Evolutionary conservation across 331 rosid genomes (phyloP).

Genomic region (Quercus phellos): DNA sequence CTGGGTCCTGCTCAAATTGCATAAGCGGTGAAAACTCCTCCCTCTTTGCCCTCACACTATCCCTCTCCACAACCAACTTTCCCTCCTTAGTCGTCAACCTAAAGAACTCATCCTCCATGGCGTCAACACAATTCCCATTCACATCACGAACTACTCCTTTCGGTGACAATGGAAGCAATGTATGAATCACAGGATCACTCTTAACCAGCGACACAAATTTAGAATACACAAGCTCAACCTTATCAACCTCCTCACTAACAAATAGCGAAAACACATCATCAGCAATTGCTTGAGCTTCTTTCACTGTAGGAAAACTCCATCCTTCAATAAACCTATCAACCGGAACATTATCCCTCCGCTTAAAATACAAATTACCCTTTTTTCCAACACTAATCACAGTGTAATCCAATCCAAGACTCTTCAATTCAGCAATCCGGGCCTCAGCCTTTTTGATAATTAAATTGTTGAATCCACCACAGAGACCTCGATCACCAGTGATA

Average conservation of each 20-base stretch:
- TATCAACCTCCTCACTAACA: constrained; percentile 71
- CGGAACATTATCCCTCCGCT: constrained; percentile 16
- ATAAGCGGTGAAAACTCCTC: constrained; percentile 41
- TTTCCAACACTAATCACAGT: constrained; percentile 70
- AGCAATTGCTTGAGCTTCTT: constrained; percentile 71
- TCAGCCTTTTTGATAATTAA: constrained; percentile 47
- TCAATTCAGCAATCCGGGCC: constrained; percentile 41
- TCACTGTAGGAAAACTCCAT: constrained; percentile 31
- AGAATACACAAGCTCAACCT: constrained; percentile 69
- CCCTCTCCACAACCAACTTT: constrained; percentile 56
- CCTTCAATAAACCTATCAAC: constrained; percentile 31
- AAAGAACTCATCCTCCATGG: constrained; percentile 59
- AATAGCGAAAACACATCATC: constrained; percentile 66
- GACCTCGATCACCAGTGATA: constrained; percentile 81
- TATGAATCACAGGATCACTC: constrained; percentile 65
- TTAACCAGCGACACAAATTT: constrained; percentile 59
- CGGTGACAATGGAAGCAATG: constrained; percentile 62
- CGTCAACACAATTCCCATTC: constrained; percentile 60
- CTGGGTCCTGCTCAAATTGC: constrained; percentile 84
- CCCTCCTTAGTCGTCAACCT: constrained; percentile 66
- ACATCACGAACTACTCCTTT: constrained; percentile 44
- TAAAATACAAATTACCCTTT: constrained; percentile 38
- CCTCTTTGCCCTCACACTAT: constrained; percentile 15
- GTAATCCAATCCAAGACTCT: constrained; percentile 39
- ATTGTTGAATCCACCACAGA: constrained; percentile 80